Conservation (phyloP, 257 asterid species). For the Scutellaria barbata region DNA sequence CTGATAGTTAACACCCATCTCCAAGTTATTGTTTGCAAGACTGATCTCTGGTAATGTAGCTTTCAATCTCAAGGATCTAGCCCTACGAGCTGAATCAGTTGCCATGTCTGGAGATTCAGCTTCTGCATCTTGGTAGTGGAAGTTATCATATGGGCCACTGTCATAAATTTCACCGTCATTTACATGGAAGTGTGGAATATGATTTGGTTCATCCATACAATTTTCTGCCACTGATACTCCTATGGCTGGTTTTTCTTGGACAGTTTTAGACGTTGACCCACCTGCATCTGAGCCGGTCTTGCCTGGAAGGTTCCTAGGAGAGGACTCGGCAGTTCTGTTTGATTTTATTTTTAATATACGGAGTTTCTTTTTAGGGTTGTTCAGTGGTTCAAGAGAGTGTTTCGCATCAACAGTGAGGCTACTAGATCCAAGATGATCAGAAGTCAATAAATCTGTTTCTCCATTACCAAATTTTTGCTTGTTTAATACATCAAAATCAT, state of each 20-base stretch:
- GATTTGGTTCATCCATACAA: conserved; percentile 37
- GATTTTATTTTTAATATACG: conserved; percentile 63
- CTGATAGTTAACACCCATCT: conserved; percentile 44
- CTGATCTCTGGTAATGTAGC: conserved; percentile 52
- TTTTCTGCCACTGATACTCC: conserved; percentile 35
- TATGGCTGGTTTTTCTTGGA: conserved; percentile 40
- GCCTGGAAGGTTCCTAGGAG: conserved; percentile 35
- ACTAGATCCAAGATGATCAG: conserved; percentile 41
- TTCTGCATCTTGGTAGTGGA: conserved; percentile 43
- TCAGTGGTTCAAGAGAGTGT: conserved; percentile 41
- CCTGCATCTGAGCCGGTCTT: conserved; percentile 36
- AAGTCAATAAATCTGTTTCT: conserved; percentile 41
- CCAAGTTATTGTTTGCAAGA: conserved; percentile 37
- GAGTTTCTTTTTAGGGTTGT: conserved; percentile 52
- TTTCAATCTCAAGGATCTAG: conserved; percentile 69
- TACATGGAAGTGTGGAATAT: conserved; percentile 34
- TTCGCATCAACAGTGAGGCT: conserved; percentile 35
- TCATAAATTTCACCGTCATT: conserved; percentile 45
- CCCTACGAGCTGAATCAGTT: conserved; percentile 76
- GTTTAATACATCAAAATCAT: conserved; percentile 39
- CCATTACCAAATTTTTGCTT: conserved; percentile 36
- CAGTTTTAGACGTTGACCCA: conserved; percentile 44
- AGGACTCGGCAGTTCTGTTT: conserved; percentile 45
- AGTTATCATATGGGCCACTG: conserved; percentile 42
- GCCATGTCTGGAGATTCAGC: conserved; percentile 64